Base-by-base conservation (phyloP, 2,329 filamentous ascomycete genomes). In the Blastomyces parvus region DNA sequence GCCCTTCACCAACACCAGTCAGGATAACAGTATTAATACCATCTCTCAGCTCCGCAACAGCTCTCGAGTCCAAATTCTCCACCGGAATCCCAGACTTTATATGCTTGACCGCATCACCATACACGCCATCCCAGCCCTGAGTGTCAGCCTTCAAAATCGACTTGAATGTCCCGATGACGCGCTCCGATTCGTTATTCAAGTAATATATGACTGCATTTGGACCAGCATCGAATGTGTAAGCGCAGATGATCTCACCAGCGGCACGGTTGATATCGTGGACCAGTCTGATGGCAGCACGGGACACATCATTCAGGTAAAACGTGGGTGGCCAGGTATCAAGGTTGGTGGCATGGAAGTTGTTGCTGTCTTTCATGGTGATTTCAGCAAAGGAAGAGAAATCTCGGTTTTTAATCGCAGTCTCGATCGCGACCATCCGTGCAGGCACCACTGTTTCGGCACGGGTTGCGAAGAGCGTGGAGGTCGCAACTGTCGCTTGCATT, bases 151-250 rank as follows among this genome's bases (percentile, higher is more conserved):
- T 91, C 86, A 97, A 48, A 22, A 89, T 80, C 48, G 80, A 79
- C 79, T 90, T 89, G 77, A 99, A 89, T 0, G 87, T 84, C 9
- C 91, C 92, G 0, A 91, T 85, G 3, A 97, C 87, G 2, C 83
- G 77, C 52, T 83, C 82, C 66, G 86, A 83, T 69, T 96, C 84
- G 80, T 92, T 83, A 73, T 92, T 89, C 50, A 92, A 84, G 73
- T 96, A 97, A 81, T 99, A 99, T 60, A 99, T 86, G 60, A 99
- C 95, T 50, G 91, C 91, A 78, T 99, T 99, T 62, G 94, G 94
- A 61, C 94, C 94, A 0, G 94, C 94, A 73, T 99, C 94, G 72
- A 97, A 99, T 0, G 94, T 99, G 77, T 99, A 99, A 3, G 94
- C 94, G 3, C 90, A 91, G 22, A 97, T 83, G 0, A 84, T 87